Conservation (phyloP, 106 monocot species). For the Acanthochlamys bracteata region DNA sequence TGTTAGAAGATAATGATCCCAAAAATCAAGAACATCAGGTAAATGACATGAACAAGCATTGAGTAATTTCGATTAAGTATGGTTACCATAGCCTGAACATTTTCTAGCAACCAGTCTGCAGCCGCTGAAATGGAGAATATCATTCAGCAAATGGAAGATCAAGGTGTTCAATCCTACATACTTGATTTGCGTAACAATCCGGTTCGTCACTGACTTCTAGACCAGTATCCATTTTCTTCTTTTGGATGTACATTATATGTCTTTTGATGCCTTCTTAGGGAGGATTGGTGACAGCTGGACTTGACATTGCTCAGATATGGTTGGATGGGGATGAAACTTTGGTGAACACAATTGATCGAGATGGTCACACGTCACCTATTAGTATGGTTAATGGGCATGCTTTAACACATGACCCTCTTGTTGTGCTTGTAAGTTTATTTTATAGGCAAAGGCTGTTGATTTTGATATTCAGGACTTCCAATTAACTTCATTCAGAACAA, state of each 20-base stretch:
- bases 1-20: too few species aligned
- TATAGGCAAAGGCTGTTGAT: too few species aligned
- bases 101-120: slow-evolving; percentile 72
- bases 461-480: too few species aligned
- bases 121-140: slow-evolving; percentile 85
- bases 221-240: too few species aligned
- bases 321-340: slow-evolving; percentile 87
- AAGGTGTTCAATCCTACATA: slow-evolving; percentile 94
- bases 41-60: too few species aligned
- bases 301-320: slow-evolving; percentile 98
- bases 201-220: slow-evolving; percentile 28
- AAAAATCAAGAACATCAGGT: too few species aligned
- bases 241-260: neutral
- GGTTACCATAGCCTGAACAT: too few species aligned
- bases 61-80: too few species aligned
- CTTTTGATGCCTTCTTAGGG: slow-evolving; percentile 37
- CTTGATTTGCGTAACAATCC: slow-evolving; percentile 93
- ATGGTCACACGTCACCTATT: slow-evolving; percentile 85
- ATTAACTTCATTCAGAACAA: too few species aligned
- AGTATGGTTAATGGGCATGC: slow-evolving; percentile 73
- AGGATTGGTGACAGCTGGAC: slow-evolving; percentile 87
- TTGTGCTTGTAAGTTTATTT: slow-evolving; percentile 85
- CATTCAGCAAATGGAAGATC: slow-evolving; percentile 62
- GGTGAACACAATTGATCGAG: slow-evolving; percentile 88
- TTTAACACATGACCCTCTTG: slow-evolving; percentile 90